Evolutionary conservation across 2,329 filamentous ascomycete genomes (phyloP).

Genomic region (Geosmithia morbida): DNA sequence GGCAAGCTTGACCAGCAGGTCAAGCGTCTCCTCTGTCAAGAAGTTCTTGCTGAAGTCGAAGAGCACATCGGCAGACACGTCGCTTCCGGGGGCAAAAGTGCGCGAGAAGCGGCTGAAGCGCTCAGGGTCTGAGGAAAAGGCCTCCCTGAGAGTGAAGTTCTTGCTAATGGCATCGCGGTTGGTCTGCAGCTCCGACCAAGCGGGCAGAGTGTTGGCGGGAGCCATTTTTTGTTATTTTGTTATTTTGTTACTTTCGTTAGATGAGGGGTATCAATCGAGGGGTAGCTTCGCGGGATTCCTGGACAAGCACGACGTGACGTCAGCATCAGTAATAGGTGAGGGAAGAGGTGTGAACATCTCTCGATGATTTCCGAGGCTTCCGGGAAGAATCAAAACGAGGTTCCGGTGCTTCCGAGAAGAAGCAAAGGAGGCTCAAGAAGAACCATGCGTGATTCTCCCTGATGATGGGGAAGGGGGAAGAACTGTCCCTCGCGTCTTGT

Average conservation of each 20-base stretch:
- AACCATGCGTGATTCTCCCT: too few relatives aligned
- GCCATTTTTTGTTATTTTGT: slow-evolving; percentile 34
- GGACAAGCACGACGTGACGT: background rate
- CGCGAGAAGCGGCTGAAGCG: slow-evolving; percentile 86
- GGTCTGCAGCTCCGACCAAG: slow-evolving; percentile 82
- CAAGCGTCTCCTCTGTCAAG: slow-evolving; percentile 79
- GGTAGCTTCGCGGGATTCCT: background rate
- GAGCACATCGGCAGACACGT: slow-evolving; percentile 73
- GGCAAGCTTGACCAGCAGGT: slow-evolving; percentile 76
- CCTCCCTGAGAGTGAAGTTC: slow-evolving; percentile 83
- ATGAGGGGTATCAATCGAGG: background rate
- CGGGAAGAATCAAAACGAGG: too few relatives aligned
- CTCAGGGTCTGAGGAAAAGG: slow-evolving; percentile 75
- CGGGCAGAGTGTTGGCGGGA: slow-evolving; percentile 71
- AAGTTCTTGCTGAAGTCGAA: slow-evolving; percentile 99
- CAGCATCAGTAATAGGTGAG: background rate
- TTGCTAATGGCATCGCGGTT: slow-evolving; percentile 80
- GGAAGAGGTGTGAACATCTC: background rate
- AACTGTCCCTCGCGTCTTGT: too few relatives aligned
- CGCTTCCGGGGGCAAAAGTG: slow-evolving; percentile 67
- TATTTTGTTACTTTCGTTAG: background rate
- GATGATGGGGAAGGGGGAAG: too few relatives aligned
- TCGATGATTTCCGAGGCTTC: too few relatives aligned
- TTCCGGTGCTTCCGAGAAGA: background rate
- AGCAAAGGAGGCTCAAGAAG: too few relatives aligned